Evolutionary conservation across 2,329 filamentous ascomycete genomes (phyloP), one percentile per base, ranked within the genome.

Genomic region (Aureobasidium sp.): DNA sequence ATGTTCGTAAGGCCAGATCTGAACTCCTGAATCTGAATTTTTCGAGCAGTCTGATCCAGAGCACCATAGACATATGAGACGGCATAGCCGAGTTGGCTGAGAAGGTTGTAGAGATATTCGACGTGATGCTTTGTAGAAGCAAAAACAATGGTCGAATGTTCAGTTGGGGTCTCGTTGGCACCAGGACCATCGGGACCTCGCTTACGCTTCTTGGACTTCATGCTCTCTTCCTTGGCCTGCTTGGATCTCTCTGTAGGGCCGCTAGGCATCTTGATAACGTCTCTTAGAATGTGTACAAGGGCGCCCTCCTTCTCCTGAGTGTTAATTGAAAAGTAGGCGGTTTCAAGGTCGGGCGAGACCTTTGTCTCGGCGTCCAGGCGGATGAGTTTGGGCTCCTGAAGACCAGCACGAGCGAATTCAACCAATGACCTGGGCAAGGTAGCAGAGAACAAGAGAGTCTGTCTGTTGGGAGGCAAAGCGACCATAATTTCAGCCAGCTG

Each of bases 91-190:
- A 89, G 86, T 58, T 87, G 79, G 29, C 83, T 82, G n/a, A 99
- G 81, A n/a, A 99, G 76, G 47, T 84, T 84, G 42, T 89, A 85
- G 4, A 99, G 77, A 71, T 97, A 99, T 69, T 99, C 95, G 58
- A 99, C 94, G 71, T 97, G 91, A 75, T 99, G 94, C 72, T 99
- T 97, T 0, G 94, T 97, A 1, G 93, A 90, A 0, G 90, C 86
- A 70, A 99, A 99, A 4, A 99, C 81, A 68, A 99, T 97, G 0
- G 95, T 99, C 0, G 94, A 97, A 73, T 96, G 87, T 63, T 90
- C 84, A 0, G 91, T 94, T 1, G 91, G 91, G 61, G 88, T 90
- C 61, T 89, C 87, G 45, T 79, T 84, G 36, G 78, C 76, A 39
- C 81, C 81, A 2, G 81, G 76, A 12, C 78, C 77, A 27, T 77